Evolutionary conservation across 1,284 basidiomycete genomes (phyloP).

Genomic region (Erythrobasidium hasegawianum): DNA sequence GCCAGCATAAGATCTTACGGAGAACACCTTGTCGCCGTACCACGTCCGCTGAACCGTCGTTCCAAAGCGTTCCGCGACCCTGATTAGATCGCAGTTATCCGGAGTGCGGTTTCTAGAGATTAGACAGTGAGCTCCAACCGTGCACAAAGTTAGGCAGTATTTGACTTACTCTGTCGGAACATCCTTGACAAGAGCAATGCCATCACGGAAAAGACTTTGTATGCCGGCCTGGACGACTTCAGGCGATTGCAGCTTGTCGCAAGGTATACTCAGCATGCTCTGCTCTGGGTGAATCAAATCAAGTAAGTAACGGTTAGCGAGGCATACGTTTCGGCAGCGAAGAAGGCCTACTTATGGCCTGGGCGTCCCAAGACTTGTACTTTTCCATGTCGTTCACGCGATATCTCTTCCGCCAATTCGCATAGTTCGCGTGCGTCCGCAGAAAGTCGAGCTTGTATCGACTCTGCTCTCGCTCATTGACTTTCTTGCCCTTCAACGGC

Average conservation of each 20-base stretch:
- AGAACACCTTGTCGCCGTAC: constrained; percentile 79
- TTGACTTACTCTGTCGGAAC: constrained; percentile 57
- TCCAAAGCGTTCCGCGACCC: constrained; percentile 60
- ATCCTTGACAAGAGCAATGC: constrained; percentile 55
- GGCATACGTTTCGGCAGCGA: not conserved
- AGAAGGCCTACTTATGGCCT: constrained; percentile 46
- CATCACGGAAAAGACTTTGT: constrained; percentile 58
- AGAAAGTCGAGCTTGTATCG: constrained; percentile 54
- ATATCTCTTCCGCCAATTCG: constrained; percentile 38
- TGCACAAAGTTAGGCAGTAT: constrained; percentile 35
- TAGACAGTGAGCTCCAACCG: constrained; percentile 39
- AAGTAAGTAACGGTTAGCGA: not conserved
- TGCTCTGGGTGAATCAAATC: constrained; percentile 1
- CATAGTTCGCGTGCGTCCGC: constrained; percentile 44
- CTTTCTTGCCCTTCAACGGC: constrained; percentile 34
- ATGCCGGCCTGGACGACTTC: constrained; percentile 18
- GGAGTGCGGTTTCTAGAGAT: constrained; percentile 11
- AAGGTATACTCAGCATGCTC: constrained; percentile 28
- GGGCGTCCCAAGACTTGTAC: constrained; percentile 58
- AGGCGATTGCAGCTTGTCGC: constrained; percentile 13
- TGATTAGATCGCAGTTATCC: constrained; percentile 26
- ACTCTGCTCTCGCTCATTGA: constrained; percentile 43
- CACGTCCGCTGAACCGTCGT: constrained; percentile 78
- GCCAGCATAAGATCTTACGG: constrained; percentile 71
- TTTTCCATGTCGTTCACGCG: constrained; percentile 53